Conservation (phyloP, 1,284 basidiomycete species). For the Austroboletus niveus region DNA sequence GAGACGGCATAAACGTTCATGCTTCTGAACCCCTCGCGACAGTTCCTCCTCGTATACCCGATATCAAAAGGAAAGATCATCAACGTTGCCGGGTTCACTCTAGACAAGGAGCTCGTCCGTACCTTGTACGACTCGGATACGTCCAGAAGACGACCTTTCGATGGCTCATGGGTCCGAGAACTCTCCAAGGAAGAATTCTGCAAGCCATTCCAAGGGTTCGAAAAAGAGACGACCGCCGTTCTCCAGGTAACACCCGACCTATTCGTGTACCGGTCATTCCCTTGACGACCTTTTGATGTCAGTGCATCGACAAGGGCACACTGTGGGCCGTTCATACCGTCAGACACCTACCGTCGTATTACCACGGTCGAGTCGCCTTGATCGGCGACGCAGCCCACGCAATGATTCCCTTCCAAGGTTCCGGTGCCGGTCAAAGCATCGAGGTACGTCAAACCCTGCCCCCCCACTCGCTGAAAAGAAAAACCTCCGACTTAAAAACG, state of each 20-base stretch:
- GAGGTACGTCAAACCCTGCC: constrained; percentile 38
- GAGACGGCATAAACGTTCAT: background rate
- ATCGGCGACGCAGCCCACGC: constrained; percentile 60
- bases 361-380: constrained; percentile 41
- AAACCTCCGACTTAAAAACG: background rate
- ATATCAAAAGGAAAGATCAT: constrained; percentile 30
- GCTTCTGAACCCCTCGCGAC: constrained; percentile 1
- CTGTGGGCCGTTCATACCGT: constrained; percentile 52
- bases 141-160: constrained; percentile 16
- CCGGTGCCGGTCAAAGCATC: constrained; percentile 55
- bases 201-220: constrained; percentile 27
- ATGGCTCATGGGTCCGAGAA: constrained; percentile 33
- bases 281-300: background rate
- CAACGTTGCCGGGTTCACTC: constrained; percentile 35
- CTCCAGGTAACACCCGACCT: constrained; percentile 18
- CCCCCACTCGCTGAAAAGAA: no score
- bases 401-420: constrained; percentile 54
- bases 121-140: constrained; percentile 22
- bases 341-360: constrained; percentile 39
- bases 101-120: constrained; percentile 27
- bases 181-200: constrained; percentile 27
- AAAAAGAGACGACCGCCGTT: constrained; percentile 27
- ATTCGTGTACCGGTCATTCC: background rate
- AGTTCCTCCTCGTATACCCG: constrained; percentile 29
- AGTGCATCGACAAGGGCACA: constrained; percentile 38